Evolutionary conservation across 108 stramenopile genomes (phyloP), one percentile per base, ranked within the genome.

Genomic region (Cylindrotheca fusiformis): DNA sequence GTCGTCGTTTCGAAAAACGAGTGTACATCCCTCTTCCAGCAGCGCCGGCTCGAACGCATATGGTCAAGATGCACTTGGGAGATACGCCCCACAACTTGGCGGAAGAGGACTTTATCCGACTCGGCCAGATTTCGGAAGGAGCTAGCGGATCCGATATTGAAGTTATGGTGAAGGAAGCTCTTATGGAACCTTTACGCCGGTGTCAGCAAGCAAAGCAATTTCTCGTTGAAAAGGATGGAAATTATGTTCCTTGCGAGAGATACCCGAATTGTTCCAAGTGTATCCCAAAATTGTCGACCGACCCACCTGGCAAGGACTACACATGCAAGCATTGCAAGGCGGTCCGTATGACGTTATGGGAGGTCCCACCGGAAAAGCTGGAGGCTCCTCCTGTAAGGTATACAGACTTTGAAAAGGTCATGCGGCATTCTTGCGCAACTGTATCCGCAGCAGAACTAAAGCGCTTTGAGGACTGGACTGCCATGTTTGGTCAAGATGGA

Each of bases 21-120:
- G 91, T 99, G 24, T 99, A 98, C 76, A 99, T 99, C 63, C 96
- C 99, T 19, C 78, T 99, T 21, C 99, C 99, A 4, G 97, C 96
- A 53, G 68, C 78, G 5, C 75, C 80, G 24, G 95, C 97, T 23
- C 67, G 99, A 19, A 30, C 94, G 23, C 74, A 65, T 71, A 98
- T 98, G 96, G 87, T 98, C 28, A 83, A 92, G 67, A 72, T 98
- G 61, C 81, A 96, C 75, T 58, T 97, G 36, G 91, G 94, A 0
- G 93, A 96, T 61, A 97, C 96, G 19, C 95, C 93, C 0, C 81
- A 95, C 67, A 68, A 77, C 32, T 69, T 99, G 48, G 82, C 71
- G 0, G 93, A 92, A 29, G 69, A 76, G 18, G 95, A 99, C 53
- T 95, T 86, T 58, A 86, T 94, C 14, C 61, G 48, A 28, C 72